A percentile compares a stretch with the other conserved stretches of the same genome.
Conservation (phyloP, 257 asterid species). For the Gynochthodes officinalis region DNA sequence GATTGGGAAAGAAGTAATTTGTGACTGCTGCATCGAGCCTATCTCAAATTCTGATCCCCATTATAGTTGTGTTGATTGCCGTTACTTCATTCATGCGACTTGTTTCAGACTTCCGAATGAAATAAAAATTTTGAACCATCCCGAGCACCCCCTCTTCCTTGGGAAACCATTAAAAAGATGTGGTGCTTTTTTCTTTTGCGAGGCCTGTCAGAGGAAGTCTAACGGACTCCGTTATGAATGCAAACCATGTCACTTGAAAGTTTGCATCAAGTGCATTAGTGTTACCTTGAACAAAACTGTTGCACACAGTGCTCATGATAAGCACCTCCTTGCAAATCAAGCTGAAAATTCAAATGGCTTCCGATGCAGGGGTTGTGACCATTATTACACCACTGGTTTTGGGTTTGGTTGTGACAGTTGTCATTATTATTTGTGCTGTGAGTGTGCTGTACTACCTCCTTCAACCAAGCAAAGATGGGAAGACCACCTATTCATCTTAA, state of each 20-base stretch:
- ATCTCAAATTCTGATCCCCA: background rate
- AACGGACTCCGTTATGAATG: background rate
- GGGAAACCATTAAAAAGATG: rapidly evolving
- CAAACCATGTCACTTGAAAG: background rate
- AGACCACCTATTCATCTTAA: background rate
- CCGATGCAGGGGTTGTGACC: background rate
- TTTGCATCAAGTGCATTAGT: background rate
- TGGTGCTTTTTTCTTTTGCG: background rate
- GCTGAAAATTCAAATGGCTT: background rate
- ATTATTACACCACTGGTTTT: no score
- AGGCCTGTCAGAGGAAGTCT: background rate
- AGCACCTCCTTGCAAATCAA: background rate
- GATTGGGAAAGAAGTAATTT: background rate
- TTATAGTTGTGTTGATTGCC: background rate
- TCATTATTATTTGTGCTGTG: background rate
- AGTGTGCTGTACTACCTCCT: background rate
- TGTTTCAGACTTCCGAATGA: background rate
- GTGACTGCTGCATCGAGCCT: background rate
- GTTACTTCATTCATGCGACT: background rate
- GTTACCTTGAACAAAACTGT: background rate
- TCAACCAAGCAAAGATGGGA: background rate
- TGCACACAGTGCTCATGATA: background rate
- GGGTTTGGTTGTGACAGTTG: background rate
- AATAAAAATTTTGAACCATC: background rate
- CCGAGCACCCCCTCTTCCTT: background rate